Evolutionary conservation across 352 stramenopile genomes (phyloP), one percentile per base, ranked within the genome.

Genomic region (Pythium monospermum): DNA sequence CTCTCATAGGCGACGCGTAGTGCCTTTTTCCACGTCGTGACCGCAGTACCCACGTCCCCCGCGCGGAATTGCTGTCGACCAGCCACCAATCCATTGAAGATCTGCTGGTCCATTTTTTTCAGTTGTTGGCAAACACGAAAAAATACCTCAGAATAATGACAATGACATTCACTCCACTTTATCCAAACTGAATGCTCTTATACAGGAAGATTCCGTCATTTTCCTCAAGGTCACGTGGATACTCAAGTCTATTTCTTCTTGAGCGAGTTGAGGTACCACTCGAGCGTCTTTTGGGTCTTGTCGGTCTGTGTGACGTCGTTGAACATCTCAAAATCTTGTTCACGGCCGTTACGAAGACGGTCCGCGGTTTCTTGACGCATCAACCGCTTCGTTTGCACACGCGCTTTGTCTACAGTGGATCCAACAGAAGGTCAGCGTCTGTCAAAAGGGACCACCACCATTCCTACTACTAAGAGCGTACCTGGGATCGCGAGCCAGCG

Each of bases 401-500:
- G 79, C 13, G 83, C 79, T 30, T 57, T 40, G 21, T 89, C 83
- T 91, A 49, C 18, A 50, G 16, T 49, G 23, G 13, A 45, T 30
- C 27, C 44, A 0, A n/a, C 13, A 28, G 8, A 23, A 13, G 8
- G n/a, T 35, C 7, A 8, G 13, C 30, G 8, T 8, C 13, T 13
- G 7, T 13, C 30, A 13, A 13, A 35, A 8, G 10, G 16, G 15
- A 49, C 21, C 18, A 7, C 19, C 23, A 23, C 58, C n/a, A 16
- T 36, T 47, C 28, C 16, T 5, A 4, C 6, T 52, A 16, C 30
- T 18, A 11, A 35, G 16, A 12, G 32, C 52, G 3, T 54, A 92
- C 82, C 79, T 58, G 83, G 83, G 52, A 93, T 93, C 3, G 80
- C 68, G 18, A 93, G 69, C 83, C 83, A 93, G 43, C 87, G 83